Evolutionary conservation across 176 grass and related monocot genomes (phyloP).

Genomic region (Poa annua): DNA sequence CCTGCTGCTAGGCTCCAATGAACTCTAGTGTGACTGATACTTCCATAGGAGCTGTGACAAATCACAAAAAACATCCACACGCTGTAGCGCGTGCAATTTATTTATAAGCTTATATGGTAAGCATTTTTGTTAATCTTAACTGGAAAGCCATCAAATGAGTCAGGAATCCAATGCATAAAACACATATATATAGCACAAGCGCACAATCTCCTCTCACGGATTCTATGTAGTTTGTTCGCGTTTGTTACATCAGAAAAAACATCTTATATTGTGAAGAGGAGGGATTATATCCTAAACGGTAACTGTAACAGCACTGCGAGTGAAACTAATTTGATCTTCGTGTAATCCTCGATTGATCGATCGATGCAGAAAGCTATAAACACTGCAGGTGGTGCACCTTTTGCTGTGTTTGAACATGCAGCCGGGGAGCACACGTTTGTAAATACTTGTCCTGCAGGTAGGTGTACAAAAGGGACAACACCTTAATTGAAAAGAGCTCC

Average conservation of each 20-base stretch:
- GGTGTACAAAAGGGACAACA: not conserved
- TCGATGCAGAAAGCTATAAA: not conserved
- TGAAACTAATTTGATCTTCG: not conserved
- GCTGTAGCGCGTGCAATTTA: not conserved
- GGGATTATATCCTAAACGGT: too few species aligned
- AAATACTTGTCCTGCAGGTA: conserved; percentile 7
- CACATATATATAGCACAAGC: not conserved
- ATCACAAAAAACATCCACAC: not conserved
- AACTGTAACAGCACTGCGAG: too few species aligned
- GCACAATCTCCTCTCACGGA: too few species aligned
- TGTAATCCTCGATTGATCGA: not conserved
- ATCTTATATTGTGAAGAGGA: too few species aligned
- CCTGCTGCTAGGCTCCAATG: not conserved
- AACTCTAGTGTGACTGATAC: not conserved
- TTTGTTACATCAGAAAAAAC: too few species aligned
- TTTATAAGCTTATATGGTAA: not conserved
- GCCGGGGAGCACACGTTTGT: not conserved
- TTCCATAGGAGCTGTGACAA: conserved; percentile 20
- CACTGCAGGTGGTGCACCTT: not conserved
- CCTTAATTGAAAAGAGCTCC: not conserved
- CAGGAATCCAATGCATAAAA: not conserved
- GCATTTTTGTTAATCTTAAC: not conserved
- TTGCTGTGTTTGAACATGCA: not conserved
- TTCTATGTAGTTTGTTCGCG: too few species aligned
- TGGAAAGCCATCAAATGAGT: not conserved